Evolutionary conservation across 768 basidiomycete species (phyloP), one percentile per base, ranked within the genome.

Genomic region (Amanita phalloides): DNA sequence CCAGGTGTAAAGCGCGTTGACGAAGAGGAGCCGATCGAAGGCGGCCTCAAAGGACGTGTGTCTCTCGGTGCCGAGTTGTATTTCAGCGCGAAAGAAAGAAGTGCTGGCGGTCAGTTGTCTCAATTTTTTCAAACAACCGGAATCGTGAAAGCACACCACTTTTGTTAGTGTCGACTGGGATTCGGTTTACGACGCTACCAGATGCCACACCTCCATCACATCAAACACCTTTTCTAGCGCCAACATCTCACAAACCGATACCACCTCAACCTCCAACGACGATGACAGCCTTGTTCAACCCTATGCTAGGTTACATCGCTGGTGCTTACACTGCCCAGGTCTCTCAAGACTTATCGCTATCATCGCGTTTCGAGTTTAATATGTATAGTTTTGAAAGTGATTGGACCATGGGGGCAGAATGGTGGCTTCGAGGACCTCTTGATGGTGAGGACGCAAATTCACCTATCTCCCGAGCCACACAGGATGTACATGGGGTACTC

Each of bases 351-450:
- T 78, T 97, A 38, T 82, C 90, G 0, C 64, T 98, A 17, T 89
- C 89, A 46, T 86, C 90, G 0, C 81, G 90, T 20, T 98, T 94
- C 62, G 92, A 97, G 63, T 92, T 97, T 69, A 98, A 98, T 61
- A 79, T 94, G 25, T 96, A 97, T 64, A 93, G 90, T 66, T 97
- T 92, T 65, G 91, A 95, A 58, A 93, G 90, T 65, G 94, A 97
- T 64, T 87, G 93, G 86, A 86, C 90, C 8, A 79, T 97, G 71
- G 95, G 95, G 2, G 86, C 88, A 1, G 94, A 97, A 64, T 96
- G 91, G 90, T 96, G 91, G 92, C 77, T 92, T 62, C 78, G 91
- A 20, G 77, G 82, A 21, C 69, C 74, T 4, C 68, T 66, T 17
- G 59, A 66, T 10, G 64, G 66, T 48, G 68, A 66, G 6, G 58